phyloP scores from a whole-genome alignment of 2,329 filamentous ascomycete genomes.

The Escovopsis sp. region DNA sequence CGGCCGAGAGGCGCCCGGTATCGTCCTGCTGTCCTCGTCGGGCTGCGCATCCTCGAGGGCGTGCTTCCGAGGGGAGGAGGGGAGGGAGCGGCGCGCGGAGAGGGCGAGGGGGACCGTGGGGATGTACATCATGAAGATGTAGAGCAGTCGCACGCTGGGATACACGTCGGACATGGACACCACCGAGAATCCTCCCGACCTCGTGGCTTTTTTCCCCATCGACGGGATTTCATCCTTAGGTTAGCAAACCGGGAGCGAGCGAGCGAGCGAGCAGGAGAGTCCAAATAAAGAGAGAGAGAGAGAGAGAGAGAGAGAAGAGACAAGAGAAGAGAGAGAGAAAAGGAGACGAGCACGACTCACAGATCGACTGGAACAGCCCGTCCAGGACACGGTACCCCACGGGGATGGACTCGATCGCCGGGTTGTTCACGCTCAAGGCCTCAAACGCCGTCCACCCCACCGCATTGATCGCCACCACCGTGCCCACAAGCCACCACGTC shows the following conservation, averaged over 20 bases:
- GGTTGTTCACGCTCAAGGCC: conserved; percentile 48
- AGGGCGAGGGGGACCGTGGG: conserved; percentile 43
- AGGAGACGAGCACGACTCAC: conserved; percentile 20
- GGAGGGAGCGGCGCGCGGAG: not conserved
- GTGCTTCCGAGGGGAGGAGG: too few species aligned
- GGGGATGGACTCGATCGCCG: conserved; percentile 36
- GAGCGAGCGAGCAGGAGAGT: too few species aligned
- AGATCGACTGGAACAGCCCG: conserved; percentile 49
- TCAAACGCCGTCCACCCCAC: conserved; percentile 46
- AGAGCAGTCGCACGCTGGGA: conserved; percentile 44
- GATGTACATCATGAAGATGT: conserved; percentile 53
- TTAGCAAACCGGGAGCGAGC: too few species aligned
- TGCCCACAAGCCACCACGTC: not conserved
- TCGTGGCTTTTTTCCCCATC: conserved; percentile 35
- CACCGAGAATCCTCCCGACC: conserved; percentile 52
- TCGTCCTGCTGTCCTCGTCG: too few species aligned
- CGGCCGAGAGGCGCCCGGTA: too few species aligned
- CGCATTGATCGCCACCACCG: not conserved
- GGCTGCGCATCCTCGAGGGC: too few species aligned
- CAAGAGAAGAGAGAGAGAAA: too few species aligned
- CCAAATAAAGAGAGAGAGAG: too few species aligned
- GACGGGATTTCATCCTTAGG: too few species aligned
- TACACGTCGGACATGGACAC: conserved; percentile 42
- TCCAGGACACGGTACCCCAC: conserved; percentile 42
- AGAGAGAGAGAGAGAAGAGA: not conserved